These are phyloP conservation scores for Acanthamoeba quina DNA, from an alignment of 208 protist genomes.

Conservation along the genomic window DNA sequence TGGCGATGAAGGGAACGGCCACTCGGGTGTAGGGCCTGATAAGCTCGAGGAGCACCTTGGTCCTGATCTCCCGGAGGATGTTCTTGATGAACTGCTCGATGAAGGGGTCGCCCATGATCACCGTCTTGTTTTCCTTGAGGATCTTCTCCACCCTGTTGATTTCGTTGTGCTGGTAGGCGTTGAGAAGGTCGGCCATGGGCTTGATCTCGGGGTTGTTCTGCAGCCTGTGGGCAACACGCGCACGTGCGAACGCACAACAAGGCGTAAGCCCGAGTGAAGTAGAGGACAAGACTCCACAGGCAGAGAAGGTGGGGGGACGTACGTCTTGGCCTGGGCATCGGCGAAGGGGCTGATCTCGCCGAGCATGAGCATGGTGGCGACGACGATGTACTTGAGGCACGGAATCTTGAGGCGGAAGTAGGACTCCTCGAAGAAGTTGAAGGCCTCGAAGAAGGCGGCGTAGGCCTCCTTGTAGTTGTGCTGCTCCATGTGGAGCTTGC, in stretches of 20 bases:
- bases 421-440: conserved; percentile 95
- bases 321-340: conserved; percentile 94
- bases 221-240: conserved; percentile 73
- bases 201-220: conserved; percentile 94
- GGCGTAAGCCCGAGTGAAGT: background rate
- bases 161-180: conserved; percentile 81
- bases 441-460: conserved; percentile 95
- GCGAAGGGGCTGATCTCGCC: conserved; percentile 95
- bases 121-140: conserved; percentile 86
- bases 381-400: conserved; percentile 95
- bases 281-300: background rate
- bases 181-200: conserved; percentile 94
- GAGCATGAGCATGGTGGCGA: conserved; percentile 94
- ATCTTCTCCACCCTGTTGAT: conserved; percentile 92
- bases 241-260: background rate
- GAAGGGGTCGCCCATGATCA: conserved; percentile 91
- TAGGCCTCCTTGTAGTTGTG: conserved; percentile 94
- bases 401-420: conserved; percentile 90
- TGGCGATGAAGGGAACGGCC: conserved; percentile 87
- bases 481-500: conserved; percentile 91
- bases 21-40: conserved; percentile 94
- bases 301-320: conserved; percentile 56
- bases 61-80: conserved; percentile 94
- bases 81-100: conserved; percentile 94
- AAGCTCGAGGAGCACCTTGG: conserved; percentile 93